These are phyloP conservation scores for Castanea mollissima DNA, from an alignment of 306 rosid species.

Conservation along the genomic window DNA sequence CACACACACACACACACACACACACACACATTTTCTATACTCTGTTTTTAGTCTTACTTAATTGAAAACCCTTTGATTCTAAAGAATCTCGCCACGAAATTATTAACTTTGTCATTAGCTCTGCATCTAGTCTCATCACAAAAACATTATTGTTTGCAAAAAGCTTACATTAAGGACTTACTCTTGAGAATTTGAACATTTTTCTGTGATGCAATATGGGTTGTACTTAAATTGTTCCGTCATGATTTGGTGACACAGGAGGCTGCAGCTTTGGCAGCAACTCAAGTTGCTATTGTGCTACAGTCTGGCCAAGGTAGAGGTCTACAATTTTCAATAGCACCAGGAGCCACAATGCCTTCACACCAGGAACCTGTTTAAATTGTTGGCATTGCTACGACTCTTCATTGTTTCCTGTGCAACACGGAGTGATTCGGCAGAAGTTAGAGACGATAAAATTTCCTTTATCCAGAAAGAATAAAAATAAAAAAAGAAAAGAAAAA, in stretches of 20 bases:
- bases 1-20: too few relatives aligned
- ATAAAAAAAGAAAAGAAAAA: background rate
- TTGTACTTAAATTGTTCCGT: background rate
- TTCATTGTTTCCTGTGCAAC: conserved; percentile 12
- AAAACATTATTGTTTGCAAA: too few relatives aligned
- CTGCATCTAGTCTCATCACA: too few relatives aligned
- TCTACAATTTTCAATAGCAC: conserved; percentile 74
- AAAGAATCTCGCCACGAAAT: too few relatives aligned
- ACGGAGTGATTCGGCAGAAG: conserved; percentile 18
- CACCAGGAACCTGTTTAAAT: conserved; percentile 63
- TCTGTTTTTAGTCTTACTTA: too few relatives aligned
- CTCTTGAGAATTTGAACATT: background rate
- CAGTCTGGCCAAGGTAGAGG: conserved; percentile 87
- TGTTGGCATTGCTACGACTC: conserved; percentile 12
- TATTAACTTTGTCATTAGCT: too few relatives aligned
- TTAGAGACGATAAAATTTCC: conserved; percentile 16
- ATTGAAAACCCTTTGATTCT: too few relatives aligned
- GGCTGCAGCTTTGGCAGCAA: conserved; percentile 97
- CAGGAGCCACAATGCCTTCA: conserved; percentile 49
- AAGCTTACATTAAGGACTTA: too few relatives aligned
- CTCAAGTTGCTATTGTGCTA: conserved; percentile 95
- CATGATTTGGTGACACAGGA: conserved; percentile 52
- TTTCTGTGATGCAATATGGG: too few relatives aligned
- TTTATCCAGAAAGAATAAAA: background rate
- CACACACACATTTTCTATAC: too few relatives aligned